A percentile compares a stretch with the other conserved stretches of the same genome.
Evolutionary conservation across 2,329 filamentous ascomycete species (phyloP).

Genomic region (Annulohypoxylon truncatum): DNA sequence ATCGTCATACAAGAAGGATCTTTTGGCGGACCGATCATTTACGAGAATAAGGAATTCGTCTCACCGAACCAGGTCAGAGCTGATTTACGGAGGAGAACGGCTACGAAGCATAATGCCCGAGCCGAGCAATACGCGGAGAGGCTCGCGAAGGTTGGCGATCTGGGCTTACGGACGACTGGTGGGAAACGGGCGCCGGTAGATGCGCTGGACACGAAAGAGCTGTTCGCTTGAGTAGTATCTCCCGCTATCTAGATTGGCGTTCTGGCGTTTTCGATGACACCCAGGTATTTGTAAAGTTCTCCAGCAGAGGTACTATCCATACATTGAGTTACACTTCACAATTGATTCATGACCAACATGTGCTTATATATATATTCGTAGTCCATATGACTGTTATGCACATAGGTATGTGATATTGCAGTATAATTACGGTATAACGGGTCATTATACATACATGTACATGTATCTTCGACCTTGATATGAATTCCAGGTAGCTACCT

Average conservation of each 20-base stretch:
- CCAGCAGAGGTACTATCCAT: conserved; percentile 16
- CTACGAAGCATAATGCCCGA: conserved; percentile 79
- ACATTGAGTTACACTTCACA: neutral
- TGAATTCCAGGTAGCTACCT: neutral
- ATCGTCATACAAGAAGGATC: conserved; percentile 93
- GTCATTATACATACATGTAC: neutral
- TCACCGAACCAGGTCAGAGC: conserved; percentile 93
- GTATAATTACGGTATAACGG: neutral
- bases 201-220: conserved; percentile 78
- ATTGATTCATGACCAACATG: neutral
- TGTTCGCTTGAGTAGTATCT: conserved; percentile 73
- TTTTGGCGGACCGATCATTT: conserved; percentile 96
- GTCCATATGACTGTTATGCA: neutral
- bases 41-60: conserved; percentile 97
- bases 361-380: neutral
- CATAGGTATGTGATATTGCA: no score
- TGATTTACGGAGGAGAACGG: conserved; percentile 81
- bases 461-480: neutral
- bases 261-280: conserved; percentile 43
- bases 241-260: conserved; percentile 35
- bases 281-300: conserved; percentile 28
- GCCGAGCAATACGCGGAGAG: conserved; percentile 79
- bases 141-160: conserved; percentile 76
- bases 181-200: conserved; percentile 71
- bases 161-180: conserved; percentile 78